Percentiles rank a stretch among this genome's conserved stretches.
Evolutionary conservation across 2,329 filamentous ascomycete species (phyloP).

Genomic region (Xylariaceae sp.): DNA sequence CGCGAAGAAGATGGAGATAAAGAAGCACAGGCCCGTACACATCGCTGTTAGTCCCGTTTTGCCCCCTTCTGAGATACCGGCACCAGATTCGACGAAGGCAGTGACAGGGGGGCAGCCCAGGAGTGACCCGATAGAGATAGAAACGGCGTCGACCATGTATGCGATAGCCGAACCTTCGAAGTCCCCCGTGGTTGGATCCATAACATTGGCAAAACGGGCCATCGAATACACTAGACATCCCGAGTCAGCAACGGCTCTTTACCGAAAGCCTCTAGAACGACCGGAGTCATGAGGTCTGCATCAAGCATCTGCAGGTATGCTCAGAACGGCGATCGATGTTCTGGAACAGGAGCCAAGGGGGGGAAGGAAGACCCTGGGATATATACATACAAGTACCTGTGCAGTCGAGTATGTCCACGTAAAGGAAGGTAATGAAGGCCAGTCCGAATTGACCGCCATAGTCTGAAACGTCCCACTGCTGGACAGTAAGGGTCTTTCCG

Average conservation of each 20-base stretch:
- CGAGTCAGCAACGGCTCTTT: slow-evolving; percentile 1
- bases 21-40: slow-evolving; percentile 78
- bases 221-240: slow-evolving; percentile 69
- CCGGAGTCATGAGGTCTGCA: too few species aligned
- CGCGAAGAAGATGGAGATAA: slow-evolving; percentile 86
- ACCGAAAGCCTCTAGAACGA: background rate
- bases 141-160: slow-evolving; percentile 79
- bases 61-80: slow-evolving; percentile 85
- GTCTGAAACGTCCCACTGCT: slow-evolving; percentile 71
- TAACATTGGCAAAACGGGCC: slow-evolving; percentile 79
- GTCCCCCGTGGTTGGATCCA: slow-evolving; percentile 81
- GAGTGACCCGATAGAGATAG: slow-evolving; percentile 77
- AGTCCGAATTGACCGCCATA: slow-evolving; percentile 78
- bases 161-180: slow-evolving; percentile 85
- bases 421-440: slow-evolving; percentile 85
- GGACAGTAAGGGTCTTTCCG: slow-evolving; percentile 66
- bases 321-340: too few species aligned
- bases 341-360: background rate
- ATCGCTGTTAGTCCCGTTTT: slow-evolving; percentile 84
- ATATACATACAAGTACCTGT: slow-evolving; percentile 64
- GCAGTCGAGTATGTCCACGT: slow-evolving; percentile 86
- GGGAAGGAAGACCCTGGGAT: background rate
- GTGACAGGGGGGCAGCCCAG: slow-evolving; percentile 81
- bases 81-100: slow-evolving; percentile 86
- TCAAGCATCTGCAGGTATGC: background rate